Conservation (phyloP, 2,329 filamentous ascomycete genomes). For the Verticillium albo-atrum region DNA sequence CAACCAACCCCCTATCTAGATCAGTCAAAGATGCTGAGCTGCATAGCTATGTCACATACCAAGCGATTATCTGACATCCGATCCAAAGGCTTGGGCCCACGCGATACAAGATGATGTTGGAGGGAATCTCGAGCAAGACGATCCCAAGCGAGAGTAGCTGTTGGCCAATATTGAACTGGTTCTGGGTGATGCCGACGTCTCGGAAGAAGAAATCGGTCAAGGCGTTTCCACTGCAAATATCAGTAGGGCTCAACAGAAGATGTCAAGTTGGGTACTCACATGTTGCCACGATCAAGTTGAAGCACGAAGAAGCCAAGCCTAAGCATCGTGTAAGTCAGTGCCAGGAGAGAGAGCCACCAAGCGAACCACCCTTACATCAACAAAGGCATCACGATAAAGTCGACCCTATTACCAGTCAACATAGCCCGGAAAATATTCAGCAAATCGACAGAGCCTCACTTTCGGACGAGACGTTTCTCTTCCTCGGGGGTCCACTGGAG, state of each 20-base stretch:
- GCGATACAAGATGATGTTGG: slow-evolving; percentile 41
- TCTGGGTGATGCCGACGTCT: slow-evolving; percentile 44
- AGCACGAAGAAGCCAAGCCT: slow-evolving; percentile 38
- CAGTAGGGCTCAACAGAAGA: not conserved
- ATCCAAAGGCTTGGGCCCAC: slow-evolving; percentile 43
- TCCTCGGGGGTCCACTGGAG: slow-evolving; percentile 21
- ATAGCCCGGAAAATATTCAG: not conserved
- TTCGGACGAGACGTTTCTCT: slow-evolving; percentile 20
- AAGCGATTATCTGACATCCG: slow-evolving; percentile 37
- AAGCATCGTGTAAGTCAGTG: not conserved
- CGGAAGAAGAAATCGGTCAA: slow-evolving; percentile 31
- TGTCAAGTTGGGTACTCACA: slow-evolving; percentile 18
- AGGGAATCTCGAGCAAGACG: slow-evolving; percentile 39
- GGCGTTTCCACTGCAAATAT: slow-evolving; percentile 6
- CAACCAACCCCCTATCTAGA: slow-evolving; percentile 24
- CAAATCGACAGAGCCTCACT: slow-evolving; percentile 12
- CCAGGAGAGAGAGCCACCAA: not conserved
- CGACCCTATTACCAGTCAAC: slow-evolving; percentile 28
- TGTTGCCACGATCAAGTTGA: slow-evolving; percentile 27
- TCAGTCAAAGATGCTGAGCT: slow-evolving; percentile 14
- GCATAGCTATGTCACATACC: slow-evolving; percentile 26
- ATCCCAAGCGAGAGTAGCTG: slow-evolving; percentile 46
- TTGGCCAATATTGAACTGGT: slow-evolving; percentile 48
- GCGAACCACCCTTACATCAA: slow-evolving; percentile 23
- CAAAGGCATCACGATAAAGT: slow-evolving; percentile 39